Percentiles rank a stretch among this genome's conserved stretches.
Conservation (phyloP, 176 grass and related monocot species). For the Lolium perenne region DNA sequence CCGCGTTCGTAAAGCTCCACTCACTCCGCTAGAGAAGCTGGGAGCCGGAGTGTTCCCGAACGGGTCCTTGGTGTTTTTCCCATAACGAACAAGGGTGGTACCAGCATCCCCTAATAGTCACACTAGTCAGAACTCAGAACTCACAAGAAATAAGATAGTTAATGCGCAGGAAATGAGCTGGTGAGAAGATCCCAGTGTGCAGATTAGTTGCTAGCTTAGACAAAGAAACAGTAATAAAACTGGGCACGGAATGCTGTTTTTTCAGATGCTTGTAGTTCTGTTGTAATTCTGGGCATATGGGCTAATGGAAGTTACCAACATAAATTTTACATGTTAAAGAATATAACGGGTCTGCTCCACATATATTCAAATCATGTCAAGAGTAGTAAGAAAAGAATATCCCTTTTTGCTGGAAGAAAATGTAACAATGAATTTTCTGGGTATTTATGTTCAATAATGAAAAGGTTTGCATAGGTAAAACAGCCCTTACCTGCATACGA, state of each 20-base stretch:
- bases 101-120: slow-evolving; percentile 30
- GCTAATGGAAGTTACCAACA: background rate
- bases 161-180: background rate
- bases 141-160: background rate
- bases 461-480: slow-evolving; percentile 24
- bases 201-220: slow-evolving; percentile 27
- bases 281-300: background rate
- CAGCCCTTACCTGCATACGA: slow-evolving; percentile 85
- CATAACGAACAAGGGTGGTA: background rate
- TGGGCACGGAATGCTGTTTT: background rate
- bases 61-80: no score
- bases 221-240: background rate
- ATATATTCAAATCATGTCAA: slow-evolving; percentile 12
- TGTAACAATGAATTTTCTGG: background rate
- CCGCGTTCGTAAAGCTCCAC: no score
- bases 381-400: background rate
- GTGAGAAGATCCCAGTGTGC: background rate
- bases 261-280: background rate
- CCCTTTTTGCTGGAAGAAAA: background rate
- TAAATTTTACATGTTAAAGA: background rate
- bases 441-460: slow-evolving; percentile 27
- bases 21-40: no score
- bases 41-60: no score
- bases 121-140: background rate
- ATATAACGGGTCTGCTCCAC: background rate